These are phyloP conservation scores for Ceratocystis destructans DNA, from an alignment of 2,329 filamentous ascomycete species.

Conservation along the genomic window DNA sequence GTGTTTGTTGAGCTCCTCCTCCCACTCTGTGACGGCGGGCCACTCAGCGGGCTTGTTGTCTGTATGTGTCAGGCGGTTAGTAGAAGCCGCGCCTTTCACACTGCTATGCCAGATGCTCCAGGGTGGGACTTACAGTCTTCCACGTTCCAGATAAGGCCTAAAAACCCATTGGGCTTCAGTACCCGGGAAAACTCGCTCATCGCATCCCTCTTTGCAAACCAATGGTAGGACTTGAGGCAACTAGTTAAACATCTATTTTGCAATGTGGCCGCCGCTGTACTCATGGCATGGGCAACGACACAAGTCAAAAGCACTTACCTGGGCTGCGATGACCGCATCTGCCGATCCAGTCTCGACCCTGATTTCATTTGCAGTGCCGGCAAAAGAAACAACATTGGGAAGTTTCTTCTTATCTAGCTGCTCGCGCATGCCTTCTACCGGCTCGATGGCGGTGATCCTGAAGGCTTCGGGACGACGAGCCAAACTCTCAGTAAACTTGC, in stretches of 20 bases:
- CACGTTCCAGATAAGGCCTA: constrained; percentile 61
- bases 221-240: constrained; percentile 37
- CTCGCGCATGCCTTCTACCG: constrained; percentile 49
- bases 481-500: constrained; percentile 54
- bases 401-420: constrained; percentile 46
- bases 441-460: constrained; percentile 48
- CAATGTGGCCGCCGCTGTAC: background rate
- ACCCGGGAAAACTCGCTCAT: constrained; percentile 54
- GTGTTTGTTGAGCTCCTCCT: constrained; percentile 46
- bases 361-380: constrained; percentile 46
- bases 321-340: constrained; percentile 52
- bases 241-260: constrained; percentile 14
- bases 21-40: constrained; percentile 45
- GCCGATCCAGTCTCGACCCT: constrained; percentile 43
- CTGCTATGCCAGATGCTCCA: background rate
- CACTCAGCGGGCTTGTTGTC: constrained; percentile 50
- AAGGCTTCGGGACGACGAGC: constrained; percentile 45
- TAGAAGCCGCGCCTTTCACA: background rate
- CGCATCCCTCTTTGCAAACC: constrained; percentile 36
- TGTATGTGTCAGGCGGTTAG: constrained; percentile 24
- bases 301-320: constrained; percentile 36
- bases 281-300: background rate
- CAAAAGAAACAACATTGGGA: constrained; percentile 37
- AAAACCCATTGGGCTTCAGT: constrained; percentile 42
- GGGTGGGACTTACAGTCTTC: constrained; percentile 46